Conservation (phyloP, 2,329 filamentous ascomycete genomes). For the Blastomyces silverae region DNA sequence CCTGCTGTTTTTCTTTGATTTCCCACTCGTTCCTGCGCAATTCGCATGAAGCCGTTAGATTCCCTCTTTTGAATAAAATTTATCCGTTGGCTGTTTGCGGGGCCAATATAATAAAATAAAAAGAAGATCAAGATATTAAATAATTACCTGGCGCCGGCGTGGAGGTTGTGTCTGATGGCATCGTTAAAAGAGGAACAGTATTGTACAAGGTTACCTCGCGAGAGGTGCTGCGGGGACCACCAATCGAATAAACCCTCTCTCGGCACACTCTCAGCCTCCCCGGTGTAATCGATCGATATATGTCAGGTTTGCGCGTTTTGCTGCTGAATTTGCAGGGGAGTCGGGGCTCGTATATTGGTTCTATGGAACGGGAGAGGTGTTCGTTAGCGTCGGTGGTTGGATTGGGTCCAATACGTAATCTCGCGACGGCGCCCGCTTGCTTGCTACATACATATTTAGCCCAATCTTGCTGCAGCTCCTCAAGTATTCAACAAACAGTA, state of each 20-base stretch:
- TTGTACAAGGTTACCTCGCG: no score
- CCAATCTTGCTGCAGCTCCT: background rate
- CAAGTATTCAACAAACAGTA: background rate
- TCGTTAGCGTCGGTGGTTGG: conserved; percentile 6
- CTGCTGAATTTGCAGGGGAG: conserved; percentile 4
- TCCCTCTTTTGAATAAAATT: background rate
- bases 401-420: background rate
- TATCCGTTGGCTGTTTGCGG: background rate
- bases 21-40: conserved; percentile 35
- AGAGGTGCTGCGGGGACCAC: background rate
- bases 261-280: background rate
- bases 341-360: background rate
- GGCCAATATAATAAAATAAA: conserved; percentile 11
- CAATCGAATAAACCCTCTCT: background rate
- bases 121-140: conserved; percentile 3
- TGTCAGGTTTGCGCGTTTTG: background rate
- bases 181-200: background rate
- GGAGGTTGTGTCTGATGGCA: conserved; percentile 19
- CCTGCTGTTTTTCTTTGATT: conserved; percentile 54
- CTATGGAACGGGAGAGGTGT: conserved; percentile 5
- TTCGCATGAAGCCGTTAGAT: conserved; percentile 21
- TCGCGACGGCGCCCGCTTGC: background rate
- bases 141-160: conserved; percentile 23
- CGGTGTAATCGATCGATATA: background rate
- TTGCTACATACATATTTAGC: no score